Conservation (phyloP, 2,329 filamentous ascomycete species). For the Bimuria novae-zelandiae region DNA sequence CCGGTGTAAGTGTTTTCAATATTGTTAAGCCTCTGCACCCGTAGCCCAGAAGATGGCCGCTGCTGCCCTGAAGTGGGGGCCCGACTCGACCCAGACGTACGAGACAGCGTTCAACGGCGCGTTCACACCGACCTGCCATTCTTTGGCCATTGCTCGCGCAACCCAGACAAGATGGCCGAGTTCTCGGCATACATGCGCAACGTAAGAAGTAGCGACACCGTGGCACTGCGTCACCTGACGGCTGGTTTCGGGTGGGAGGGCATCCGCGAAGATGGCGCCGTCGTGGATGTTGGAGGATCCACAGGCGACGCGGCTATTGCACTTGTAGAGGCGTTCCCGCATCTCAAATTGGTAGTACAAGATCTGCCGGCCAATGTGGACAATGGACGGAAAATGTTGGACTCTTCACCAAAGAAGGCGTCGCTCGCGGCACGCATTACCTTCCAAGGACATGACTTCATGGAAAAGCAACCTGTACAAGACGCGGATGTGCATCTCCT, state of each 20-base stretch:
- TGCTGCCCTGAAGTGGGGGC: slow-evolving; percentile 1
- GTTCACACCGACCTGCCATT: slow-evolving; percentile 9
- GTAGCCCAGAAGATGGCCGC: slow-evolving; percentile 2
- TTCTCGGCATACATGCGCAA: slow-evolving; percentile 13
- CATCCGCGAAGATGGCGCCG: slow-evolving; percentile 2
- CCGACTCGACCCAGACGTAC: neutral
- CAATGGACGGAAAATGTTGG: slow-evolving; percentile 1
- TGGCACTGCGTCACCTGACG: slow-evolving; percentile 2
- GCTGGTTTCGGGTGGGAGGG: slow-evolving; percentile 8
- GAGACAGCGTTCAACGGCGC: slow-evolving; percentile 14
- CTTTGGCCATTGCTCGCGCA: slow-evolving; percentile 7
- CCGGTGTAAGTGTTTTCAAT: slow-evolving; percentile 8
- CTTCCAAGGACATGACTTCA: slow-evolving; percentile 14
- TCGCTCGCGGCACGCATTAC: slow-evolving; percentile 16
- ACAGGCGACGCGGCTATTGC: slow-evolving; percentile 2
- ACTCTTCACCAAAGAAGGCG: neutral
- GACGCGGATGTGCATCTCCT: slow-evolving; percentile 54
- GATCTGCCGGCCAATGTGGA: slow-evolving; percentile 6
- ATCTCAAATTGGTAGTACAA: slow-evolving; percentile 7
- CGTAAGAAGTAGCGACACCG: slow-evolving; percentile 4
- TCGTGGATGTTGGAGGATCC: slow-evolving; percentile 9
- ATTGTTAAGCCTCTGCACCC: slow-evolving; percentile 7
- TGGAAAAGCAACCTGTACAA: slow-evolving; percentile 14
- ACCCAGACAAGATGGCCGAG: neutral
- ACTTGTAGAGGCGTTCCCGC: neutral